These are phyloP conservation scores for Claviceps capensis DNA, from an alignment of 2,329 filamentous ascomycete genomes.

Conservation along the genomic window DNA sequence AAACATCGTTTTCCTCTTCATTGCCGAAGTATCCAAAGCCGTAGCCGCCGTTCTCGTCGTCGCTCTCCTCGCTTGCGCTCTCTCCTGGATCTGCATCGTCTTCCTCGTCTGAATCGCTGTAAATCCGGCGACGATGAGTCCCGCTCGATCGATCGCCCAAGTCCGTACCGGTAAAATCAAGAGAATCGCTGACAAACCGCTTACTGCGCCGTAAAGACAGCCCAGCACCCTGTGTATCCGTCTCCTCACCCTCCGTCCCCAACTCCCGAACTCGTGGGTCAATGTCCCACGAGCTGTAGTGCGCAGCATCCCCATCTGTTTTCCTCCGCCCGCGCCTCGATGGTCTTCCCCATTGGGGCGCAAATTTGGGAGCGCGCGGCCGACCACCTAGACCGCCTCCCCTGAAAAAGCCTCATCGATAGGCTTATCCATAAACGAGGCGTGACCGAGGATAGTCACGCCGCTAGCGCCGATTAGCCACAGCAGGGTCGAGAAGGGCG, in stretches of 20 bases:
- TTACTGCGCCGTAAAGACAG: constrained; percentile 29
- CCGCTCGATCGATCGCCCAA: constrained; percentile 29
- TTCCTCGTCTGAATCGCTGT: constrained; percentile 14
- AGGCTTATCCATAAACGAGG: constrained; percentile 91
- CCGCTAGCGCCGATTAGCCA: constrained; percentile 95
- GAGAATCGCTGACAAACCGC: constrained; percentile 45
- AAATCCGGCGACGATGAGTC: constrained; percentile 25
- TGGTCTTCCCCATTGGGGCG: constrained; percentile 99
- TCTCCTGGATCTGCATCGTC: constrained; percentile 18
- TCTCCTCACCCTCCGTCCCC: constrained; percentile 44
- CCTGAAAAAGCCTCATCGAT: constrained; percentile 99
- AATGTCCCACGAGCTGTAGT: constrained; percentile 21
- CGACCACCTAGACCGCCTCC: constrained; percentile 99
- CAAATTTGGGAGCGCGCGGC: constrained; percentile 93
- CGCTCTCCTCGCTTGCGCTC: constrained; percentile 14
- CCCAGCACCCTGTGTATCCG: constrained; percentile 41
- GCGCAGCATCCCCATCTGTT: constrained; percentile 33
- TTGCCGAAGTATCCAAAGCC: constrained; percentile 15
- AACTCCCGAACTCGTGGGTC: constrained; percentile 49
- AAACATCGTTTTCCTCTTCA: constrained; percentile 21
- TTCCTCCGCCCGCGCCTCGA: constrained; percentile 69
- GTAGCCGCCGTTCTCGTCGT: constrained; percentile 15
- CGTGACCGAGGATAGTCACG: constrained; percentile 89
- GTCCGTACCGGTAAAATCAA: constrained; percentile 47
- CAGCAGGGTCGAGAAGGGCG: constrained; percentile 70